A percentile compares a stretch with the other conserved stretches of the same genome.
Evolutionary conservation across 441 rosid species (phyloP).

Genomic region (Croton laevigatus): DNA sequence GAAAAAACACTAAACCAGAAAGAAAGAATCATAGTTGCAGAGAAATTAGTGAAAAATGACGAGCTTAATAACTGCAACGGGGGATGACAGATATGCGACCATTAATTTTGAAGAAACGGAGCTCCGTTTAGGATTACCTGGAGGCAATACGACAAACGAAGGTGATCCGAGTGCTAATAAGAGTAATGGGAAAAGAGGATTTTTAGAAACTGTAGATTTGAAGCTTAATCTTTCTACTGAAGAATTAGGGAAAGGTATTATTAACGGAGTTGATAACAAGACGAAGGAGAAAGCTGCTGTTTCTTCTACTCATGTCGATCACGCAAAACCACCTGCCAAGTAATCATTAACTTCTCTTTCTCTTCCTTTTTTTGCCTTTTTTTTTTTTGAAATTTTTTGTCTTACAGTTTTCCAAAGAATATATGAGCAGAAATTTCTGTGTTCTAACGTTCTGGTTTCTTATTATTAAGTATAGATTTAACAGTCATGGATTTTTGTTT

Average conservation of each 20-base stretch:
- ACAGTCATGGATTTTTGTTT: not conserved
- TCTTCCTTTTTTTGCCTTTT: not conserved
- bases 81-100: constrained; percentile 29
- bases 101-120: constrained; percentile 89
- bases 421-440: too few relatives aligned
- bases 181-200: constrained; percentile 73
- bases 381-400: not conserved
- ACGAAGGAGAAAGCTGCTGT: constrained; percentile 45
- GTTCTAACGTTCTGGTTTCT: too few relatives aligned
- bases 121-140: constrained; percentile 69
- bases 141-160: constrained; percentile 32
- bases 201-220: constrained; percentile 76
- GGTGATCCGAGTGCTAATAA: constrained; percentile 33
- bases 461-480: not conserved
- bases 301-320: constrained; percentile 31
- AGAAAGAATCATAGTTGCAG: too few relatives aligned
- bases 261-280: constrained; percentile 21
- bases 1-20: too few relatives aligned
- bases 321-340: constrained; percentile 79
- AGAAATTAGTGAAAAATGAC: constrained; percentile 7
- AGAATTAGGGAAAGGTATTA: constrained; percentile 21
- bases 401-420: not conserved
- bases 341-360: constrained; percentile 25
- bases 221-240: constrained; percentile 72
- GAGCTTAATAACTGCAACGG: constrained; percentile 16